A percentile compares a stretch with the other conserved stretches of the same genome.
Evolutionary conservation across 352 stramenopile genomes (phyloP).

Genomic region (Pythium pyrilobum): DNA sequence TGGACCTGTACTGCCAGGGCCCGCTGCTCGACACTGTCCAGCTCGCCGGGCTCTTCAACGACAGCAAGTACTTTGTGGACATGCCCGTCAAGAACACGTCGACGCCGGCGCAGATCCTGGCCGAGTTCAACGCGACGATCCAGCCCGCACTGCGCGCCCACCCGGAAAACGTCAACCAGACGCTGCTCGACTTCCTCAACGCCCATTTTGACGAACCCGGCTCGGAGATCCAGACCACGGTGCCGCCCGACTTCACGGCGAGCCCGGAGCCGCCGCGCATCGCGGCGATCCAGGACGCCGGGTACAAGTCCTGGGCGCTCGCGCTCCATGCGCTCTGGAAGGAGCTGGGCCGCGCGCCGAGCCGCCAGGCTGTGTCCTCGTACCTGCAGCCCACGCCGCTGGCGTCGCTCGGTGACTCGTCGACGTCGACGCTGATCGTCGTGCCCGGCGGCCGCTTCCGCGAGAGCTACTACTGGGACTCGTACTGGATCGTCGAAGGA

Average conservation of each 20-base stretch:
- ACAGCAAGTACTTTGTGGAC: slow-evolving; percentile 90
- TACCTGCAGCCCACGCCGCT: slow-evolving; percentile 18
- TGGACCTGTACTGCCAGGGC: slow-evolving; percentile 44
- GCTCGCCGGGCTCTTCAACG: slow-evolving; percentile 51
- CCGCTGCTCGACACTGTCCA: slow-evolving; percentile 64
- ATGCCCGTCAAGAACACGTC: slow-evolving; percentile 68
- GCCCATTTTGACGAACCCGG: slow-evolving; percentile 60
- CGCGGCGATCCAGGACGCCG: slow-evolving; percentile 15
- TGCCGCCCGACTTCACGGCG: slow-evolving; percentile 39
- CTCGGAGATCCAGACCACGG: slow-evolving; percentile 33
- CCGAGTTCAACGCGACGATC: slow-evolving; percentile 22
- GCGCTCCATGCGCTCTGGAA: slow-evolving; percentile 41
- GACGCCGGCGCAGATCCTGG: slow-evolving; percentile 25
- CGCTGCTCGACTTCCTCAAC: slow-evolving; percentile 47
- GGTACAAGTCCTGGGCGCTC: slow-evolving; percentile 29
- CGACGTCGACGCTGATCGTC: slow-evolving; percentile 21
- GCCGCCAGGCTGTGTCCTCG: slow-evolving; percentile 10
- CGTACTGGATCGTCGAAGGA: slow-evolving; percentile 61
- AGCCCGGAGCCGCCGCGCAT: slow-evolving; percentile 24
- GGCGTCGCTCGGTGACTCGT: slow-evolving; percentile 24
- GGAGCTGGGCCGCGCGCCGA: slow-evolving; percentile 21
- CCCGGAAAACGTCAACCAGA: slow-evolving; percentile 15
- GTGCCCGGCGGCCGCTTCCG: slow-evolving; percentile 54
- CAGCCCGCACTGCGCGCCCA: neutral
- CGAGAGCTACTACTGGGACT: slow-evolving; percentile 76